phyloP scores from a whole-genome alignment of 1,284 basidiomycete genomes.

The Macrocystidia cucumis region DNA sequence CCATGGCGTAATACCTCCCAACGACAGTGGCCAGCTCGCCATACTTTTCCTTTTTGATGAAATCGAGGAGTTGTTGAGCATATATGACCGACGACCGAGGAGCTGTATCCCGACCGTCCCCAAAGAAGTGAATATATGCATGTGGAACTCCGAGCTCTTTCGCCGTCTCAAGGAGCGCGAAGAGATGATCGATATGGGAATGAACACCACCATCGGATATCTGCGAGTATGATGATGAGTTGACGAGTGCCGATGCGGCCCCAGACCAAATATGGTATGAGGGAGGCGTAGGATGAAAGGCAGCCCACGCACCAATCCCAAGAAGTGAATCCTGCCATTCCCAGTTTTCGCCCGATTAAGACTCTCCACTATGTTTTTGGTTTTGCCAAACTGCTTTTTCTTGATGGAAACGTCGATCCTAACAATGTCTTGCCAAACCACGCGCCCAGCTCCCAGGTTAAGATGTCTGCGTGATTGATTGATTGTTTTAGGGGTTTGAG shows the following conservation, averaged over 20 bases:
- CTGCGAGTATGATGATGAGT: conserved; percentile 25
- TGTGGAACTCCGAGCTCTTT: conserved; percentile 79
- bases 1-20: conserved; percentile 93
- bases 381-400: conserved; percentile 81
- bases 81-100: conserved; percentile 45
- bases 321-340: conserved; percentile 74
- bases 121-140: conserved; percentile 32
- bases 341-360: conserved; percentile 74
- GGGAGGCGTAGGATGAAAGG: conserved; percentile 1
- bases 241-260: conserved; percentile 1
- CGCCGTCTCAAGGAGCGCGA: conserved; percentile 81
- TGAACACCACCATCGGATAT: conserved; percentile 93
- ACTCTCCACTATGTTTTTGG: conserved; percentile 61
- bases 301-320: conserved; percentile 62
- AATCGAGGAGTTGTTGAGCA: conserved; percentile 62
- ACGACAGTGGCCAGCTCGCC: conserved; percentile 75
- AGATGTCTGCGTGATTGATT: conserved; percentile 56
- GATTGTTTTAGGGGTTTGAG: no score
- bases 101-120: conserved; percentile 86
- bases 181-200: conserved; percentile 84
- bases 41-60: conserved; percentile 68
- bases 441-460: conserved; percentile 87
- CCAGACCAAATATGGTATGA: neutral
- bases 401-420: conserved; percentile 87
- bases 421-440: conserved; percentile 95